Evolutionary conservation across 345 rosid species (phyloP), one percentile per base, ranked within the genome.

Genomic region (Brassica cretica): DNA sequence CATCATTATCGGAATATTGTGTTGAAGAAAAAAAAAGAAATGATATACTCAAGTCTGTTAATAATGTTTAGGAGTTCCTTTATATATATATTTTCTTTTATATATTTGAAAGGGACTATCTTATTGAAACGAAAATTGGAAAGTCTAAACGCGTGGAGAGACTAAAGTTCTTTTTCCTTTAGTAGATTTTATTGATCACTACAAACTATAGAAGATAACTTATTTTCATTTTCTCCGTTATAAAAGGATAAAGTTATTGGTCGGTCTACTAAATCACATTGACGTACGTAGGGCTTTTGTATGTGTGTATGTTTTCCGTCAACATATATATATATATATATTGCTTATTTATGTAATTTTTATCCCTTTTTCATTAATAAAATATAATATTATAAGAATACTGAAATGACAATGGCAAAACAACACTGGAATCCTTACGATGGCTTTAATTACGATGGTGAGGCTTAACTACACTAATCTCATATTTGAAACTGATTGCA

Each of bases 261-360:
- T 71, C 76, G 76, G 80, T 77, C 35, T 55, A 70, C 66, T 41
- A 71, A 64, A 53, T 65, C 18, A 64, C 33, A 27, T 24, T 21
- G 39, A 76, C 18, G 14, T 58, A 58, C 29, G 29, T 44, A 41
- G 33, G 73, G 68, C 49, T 29, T 68, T 59, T 46, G 8, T 14
- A 5, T 29, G 35, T 18, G 8, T 44, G 25, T 59, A 27, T 21
- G 29, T 18, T 21, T 56, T 19, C 14, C 10, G 5, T 19, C 62
- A 56, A 56, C 27, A 56, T 56, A 19, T 56, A 56, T 56, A 7
- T 56, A 56, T 56, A 7, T 56, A 8, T 56, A 32, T 32, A 32
- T 32, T 32, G 14, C 53, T 12, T 21, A 9, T 1, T 2, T 58
- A 58, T 58, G 10, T 21, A 21, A 1, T 4, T 19, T 18, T 19